phyloP scores from a whole-genome alignment of 805 yeast species.

The Ogataea paraovalis region DNA sequence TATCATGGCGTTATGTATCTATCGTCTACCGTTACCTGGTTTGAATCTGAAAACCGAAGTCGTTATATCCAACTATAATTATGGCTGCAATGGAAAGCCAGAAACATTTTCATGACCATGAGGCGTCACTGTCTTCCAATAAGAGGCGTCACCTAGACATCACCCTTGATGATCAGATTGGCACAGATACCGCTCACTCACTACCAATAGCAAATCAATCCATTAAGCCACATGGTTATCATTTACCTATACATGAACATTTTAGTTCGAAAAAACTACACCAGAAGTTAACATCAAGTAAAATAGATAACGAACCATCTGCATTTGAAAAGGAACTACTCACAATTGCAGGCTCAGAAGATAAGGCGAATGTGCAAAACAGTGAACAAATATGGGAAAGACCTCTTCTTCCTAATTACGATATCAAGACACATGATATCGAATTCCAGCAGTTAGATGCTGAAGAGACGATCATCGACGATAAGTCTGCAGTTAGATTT shows the following conservation, averaged over 20 bases:
- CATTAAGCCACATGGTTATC: conserved; percentile 26
- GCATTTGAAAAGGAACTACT: conserved; percentile 51
- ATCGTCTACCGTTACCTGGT: too few relatives aligned
- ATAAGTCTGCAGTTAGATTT: conserved; percentile 66
- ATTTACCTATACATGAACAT: conserved; percentile 26
- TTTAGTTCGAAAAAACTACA: conserved; percentile 25
- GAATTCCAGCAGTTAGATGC: conserved; percentile 92
- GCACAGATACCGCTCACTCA: conserved; percentile 27
- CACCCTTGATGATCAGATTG: conserved; percentile 19
- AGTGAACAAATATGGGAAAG: conserved; percentile 42
- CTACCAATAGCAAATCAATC: conserved; percentile 30
- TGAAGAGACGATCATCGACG: conserved; percentile 67
- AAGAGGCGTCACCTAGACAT: conserved; percentile 23
- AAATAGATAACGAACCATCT: conserved; percentile 37
- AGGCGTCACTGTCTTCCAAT: conserved; percentile 6
- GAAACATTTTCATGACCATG: neutral
- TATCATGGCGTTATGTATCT: too few relatives aligned
- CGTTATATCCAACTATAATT: conserved; percentile 3
- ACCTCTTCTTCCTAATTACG: conserved; percentile 54
- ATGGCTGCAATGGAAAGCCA: conserved; percentile 4
- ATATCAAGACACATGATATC: conserved; percentile 47
- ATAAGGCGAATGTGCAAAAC: conserved; percentile 15
- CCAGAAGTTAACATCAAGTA: conserved; percentile 24
- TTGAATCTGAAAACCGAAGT: too few relatives aligned
- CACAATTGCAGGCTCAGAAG: conserved; percentile 38